phyloP scores from a whole-genome alignment of 805 yeast species.

The Priceomyces fermenticarens region DNA sequence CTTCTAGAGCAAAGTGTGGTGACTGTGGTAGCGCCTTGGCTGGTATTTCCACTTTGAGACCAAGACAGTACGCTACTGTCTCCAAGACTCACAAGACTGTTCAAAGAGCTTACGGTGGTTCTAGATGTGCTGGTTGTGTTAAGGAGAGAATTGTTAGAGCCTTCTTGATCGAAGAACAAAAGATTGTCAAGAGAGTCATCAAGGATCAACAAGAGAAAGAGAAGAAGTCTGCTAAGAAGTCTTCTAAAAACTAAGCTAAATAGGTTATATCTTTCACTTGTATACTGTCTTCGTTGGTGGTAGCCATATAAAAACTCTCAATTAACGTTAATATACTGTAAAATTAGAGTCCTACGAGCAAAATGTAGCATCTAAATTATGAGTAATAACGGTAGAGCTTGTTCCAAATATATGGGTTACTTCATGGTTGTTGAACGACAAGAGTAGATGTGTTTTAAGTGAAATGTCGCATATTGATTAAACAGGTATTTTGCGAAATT shows the following conservation, averaged over 20 bases:
- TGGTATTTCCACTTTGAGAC: constrained; percentile 94
- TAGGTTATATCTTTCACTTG: constrained; percentile 2
- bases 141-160: constrained; percentile 99
- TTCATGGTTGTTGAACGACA: neutral
- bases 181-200: constrained; percentile 98
- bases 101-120: constrained; percentile 99
- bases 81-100: constrained; percentile 98
- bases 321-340: constrained; percentile 4
- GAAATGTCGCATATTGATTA: neutral
- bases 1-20: constrained; percentile 86
- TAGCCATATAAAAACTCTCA: constrained; percentile 4
- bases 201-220: constrained; percentile 94
- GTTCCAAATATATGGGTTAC: neutral
- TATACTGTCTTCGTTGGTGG: constrained; percentile 5
- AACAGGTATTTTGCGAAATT: neutral
- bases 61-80: constrained; percentile 93
- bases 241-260: constrained; percentile 7
- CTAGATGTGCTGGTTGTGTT: constrained; percentile 97
- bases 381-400: neutral
- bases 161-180: constrained; percentile 99
- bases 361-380: neutral
- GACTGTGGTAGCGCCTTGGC: constrained; percentile 80
- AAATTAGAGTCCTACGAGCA: neutral
- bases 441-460: neutral
- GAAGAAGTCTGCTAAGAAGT: constrained; percentile 43